These are phyloP conservation scores for Mariannaea elegans DNA, from an alignment of 2,329 filamentous ascomycete species.

Conservation along the genomic window DNA sequence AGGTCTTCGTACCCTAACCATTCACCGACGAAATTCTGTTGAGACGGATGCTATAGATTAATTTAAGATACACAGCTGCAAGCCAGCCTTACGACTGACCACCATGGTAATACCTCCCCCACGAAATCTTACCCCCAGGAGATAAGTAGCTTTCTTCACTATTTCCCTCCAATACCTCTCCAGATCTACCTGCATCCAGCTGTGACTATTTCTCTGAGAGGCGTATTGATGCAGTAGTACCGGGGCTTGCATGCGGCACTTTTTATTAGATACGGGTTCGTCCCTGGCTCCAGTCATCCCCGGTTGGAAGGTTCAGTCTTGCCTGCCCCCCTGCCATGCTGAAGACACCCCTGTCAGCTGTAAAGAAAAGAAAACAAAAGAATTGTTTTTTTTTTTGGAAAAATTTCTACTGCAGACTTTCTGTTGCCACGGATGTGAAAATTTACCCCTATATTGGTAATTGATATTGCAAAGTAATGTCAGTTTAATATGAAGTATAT, in stretches of 20 bases:
- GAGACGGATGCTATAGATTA: too few species aligned
- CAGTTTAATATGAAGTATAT: too few species aligned
- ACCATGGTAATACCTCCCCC: neutral
- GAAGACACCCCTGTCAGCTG: constrained; percentile 10
- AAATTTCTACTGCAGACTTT: constrained; percentile 1
- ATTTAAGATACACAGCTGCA: neutral
- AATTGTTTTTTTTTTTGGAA: too few species aligned
- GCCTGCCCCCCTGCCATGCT: neutral
- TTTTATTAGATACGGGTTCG: constrained; percentile 28
- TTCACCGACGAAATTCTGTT: constrained; percentile 5
- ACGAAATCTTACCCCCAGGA: neutral
- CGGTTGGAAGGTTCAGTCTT: neutral
- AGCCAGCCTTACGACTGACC: neutral
- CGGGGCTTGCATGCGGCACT: constrained; percentile 22
- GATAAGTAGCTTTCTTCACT: neutral
- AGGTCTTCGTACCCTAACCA: constrained; percentile 6
- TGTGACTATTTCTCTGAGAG: constrained; percentile 20
- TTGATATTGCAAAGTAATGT: neutral
- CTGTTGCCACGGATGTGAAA: neutral
- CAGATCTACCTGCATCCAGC: constrained; percentile 1
- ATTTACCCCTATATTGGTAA: neutral
- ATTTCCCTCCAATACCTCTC: neutral
- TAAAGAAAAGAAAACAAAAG: constrained; percentile 9
- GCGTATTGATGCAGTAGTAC: constrained; percentile 22
- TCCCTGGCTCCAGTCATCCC: constrained; percentile 18